These are phyloP conservation scores for Proliferodiscus dingleyae DNA, from an alignment of 2,329 filamentous ascomycete species.

Conservation along the genomic window DNA sequence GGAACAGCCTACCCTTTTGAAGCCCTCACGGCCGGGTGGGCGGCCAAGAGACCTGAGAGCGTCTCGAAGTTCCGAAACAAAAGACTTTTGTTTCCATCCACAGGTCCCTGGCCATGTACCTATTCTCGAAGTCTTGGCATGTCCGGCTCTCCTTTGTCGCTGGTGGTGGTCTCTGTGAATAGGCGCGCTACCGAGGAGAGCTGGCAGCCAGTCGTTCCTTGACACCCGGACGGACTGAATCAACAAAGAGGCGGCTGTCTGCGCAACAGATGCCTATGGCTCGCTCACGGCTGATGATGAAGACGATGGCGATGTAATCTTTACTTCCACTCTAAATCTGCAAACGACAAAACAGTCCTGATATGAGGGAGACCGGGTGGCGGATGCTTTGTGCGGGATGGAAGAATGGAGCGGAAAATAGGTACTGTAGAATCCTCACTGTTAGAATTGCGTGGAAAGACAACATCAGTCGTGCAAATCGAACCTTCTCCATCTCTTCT, in stretches of 20 bases:
- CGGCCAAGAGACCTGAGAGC: conserved; percentile 14
- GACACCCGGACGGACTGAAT: conserved; percentile 16
- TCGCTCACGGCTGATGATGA: not conserved
- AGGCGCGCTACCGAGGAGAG: conserved; percentile 23
- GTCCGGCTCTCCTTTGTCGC: conserved; percentile 25
- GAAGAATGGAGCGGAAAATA: too few species aligned
- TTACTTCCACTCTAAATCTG: too few species aligned
- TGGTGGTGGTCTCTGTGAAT: conserved; percentile 25
- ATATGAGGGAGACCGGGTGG: too few species aligned
- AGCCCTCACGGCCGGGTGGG: conserved; percentile 5
- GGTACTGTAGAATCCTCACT: too few species aligned
- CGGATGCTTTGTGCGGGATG: too few species aligned
- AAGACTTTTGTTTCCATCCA: conserved; percentile 24
- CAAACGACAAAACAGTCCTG: too few species aligned
- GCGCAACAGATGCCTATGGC: not conserved
- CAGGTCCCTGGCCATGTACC: conserved; percentile 15
- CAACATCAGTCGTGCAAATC: too few species aligned
- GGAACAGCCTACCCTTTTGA: conserved; percentile 23
- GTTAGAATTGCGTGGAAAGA: too few species aligned
- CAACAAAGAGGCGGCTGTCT: conserved; percentile 10
- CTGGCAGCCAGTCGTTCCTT: conserved; percentile 26
- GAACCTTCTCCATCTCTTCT: too few species aligned
- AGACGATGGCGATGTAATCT: too few species aligned
- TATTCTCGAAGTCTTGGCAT: conserved; percentile 11
- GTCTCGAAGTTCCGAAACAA: conserved; percentile 19